A percentile compares a stretch with the other conserved stretches of the same genome.
phyloP scores from a whole-genome alignment of 371 early-diverging fungal genomes.

The Rhizopus delemar region DNA sequence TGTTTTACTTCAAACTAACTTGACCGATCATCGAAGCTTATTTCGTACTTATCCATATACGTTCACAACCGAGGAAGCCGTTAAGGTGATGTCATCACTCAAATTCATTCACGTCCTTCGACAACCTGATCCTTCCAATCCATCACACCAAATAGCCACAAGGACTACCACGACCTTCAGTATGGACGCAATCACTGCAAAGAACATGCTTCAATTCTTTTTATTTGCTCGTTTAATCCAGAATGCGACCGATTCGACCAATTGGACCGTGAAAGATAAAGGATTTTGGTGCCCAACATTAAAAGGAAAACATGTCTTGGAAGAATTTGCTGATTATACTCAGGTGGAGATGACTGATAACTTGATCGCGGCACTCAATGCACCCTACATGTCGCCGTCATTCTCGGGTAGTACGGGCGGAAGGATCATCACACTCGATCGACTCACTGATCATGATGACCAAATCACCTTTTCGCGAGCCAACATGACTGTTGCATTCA shows the following conservation, averaged over 20 bases:
- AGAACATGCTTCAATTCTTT: constrained; percentile 59
- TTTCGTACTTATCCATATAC: constrained; percentile 58
- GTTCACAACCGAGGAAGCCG: constrained; percentile 64
- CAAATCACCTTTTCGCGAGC: constrained; percentile 44
- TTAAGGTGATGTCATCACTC: constrained; percentile 48
- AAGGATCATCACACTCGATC: constrained; percentile 34
- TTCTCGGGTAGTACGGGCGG: constrained; percentile 8
- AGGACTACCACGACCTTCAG: constrained; percentile 58
- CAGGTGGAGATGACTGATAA: constrained; percentile 32
- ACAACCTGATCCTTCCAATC: constrained; percentile 54
- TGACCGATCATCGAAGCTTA: constrained; percentile 47
- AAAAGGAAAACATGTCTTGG: constrained; percentile 60
- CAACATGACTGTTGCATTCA: constrained; percentile 58
- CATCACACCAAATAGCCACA: constrained; percentile 39
- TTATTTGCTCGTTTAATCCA: constrained; percentile 55
- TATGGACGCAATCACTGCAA: constrained; percentile 57
- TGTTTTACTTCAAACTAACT: constrained; percentile 39
- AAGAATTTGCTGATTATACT: constrained; percentile 47
- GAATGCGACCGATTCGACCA: constrained; percentile 51
- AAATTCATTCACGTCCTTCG: constrained; percentile 58
- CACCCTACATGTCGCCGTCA: constrained; percentile 14
- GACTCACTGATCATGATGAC: constrained; percentile 38
- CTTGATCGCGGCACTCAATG: constrained; percentile 19
- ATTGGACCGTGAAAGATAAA: constrained; percentile 49
- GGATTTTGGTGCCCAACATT: constrained; percentile 58